These are phyloP conservation scores for Podaxis rugospora DNA, from an alignment of 768 basidiomycete species.

Conservation along the genomic window DNA sequence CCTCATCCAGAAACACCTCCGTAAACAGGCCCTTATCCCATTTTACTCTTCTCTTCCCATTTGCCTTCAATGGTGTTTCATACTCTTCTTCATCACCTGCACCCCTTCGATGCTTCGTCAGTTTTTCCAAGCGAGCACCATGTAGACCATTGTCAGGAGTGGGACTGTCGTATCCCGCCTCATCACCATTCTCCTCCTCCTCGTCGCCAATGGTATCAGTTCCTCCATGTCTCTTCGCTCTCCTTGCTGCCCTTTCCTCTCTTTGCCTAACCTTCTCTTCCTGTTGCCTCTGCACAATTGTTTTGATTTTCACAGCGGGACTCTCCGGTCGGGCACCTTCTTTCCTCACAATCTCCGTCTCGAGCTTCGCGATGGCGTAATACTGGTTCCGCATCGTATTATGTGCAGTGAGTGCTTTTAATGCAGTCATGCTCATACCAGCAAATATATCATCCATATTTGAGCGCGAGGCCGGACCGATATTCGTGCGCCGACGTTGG, in stretches of 20 bases:
- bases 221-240: conserved; percentile 41
- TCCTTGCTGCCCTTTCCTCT: conserved; percentile 54
- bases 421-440: conserved; percentile 64
- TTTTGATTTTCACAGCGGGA: conserved; percentile 70
- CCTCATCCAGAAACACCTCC: conserved; percentile 57
- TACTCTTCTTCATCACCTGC: conserved; percentile 84
- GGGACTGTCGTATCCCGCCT: conserved; percentile 17
- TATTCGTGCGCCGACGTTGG: conserved; percentile 37
- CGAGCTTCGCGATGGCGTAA: conserved; percentile 54
- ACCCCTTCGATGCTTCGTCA: conserved; percentile 47
- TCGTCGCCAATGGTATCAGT: conserved; percentile 25
- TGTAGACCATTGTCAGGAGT: background rate
- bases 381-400: conserved; percentile 75
- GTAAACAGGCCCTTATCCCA: conserved; percentile 73
- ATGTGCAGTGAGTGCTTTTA: conserved; percentile 64
- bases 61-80: conserved; percentile 53
- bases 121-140: background rate
- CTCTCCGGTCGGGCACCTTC: conserved; percentile 73
- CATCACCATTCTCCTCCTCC: conserved; percentile 23
- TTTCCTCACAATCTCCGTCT: conserved; percentile 67
- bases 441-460: conserved; percentile 41
- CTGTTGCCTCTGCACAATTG: conserved; percentile 59
- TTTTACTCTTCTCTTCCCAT: conserved; percentile 57
- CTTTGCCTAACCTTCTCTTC: conserved; percentile 56
- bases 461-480: conserved; percentile 24